Conservation (phyloP, 2,329 filamentous ascomycete species). For the Beauveria brongniartii region DNA sequence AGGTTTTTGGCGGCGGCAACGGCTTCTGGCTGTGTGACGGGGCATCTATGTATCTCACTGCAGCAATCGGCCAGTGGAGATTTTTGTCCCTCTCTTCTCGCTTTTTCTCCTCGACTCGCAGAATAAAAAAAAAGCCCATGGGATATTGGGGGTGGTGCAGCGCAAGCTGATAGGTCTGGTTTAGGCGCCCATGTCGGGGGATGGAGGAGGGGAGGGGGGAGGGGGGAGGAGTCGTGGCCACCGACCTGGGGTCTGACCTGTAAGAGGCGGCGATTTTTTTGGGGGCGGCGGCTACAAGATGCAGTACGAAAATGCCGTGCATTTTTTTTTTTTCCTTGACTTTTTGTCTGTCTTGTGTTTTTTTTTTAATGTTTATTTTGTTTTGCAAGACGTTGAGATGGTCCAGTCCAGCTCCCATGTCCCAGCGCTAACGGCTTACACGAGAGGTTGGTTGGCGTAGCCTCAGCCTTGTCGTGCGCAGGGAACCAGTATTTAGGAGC, state of each 20-base stretch:
- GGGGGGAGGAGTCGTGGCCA: not conserved
- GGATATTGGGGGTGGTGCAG: not conserved
- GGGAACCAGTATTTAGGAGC: not conserved
- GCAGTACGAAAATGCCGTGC: not conserved
- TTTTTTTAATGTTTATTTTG: too few relatives aligned
- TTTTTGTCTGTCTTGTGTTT: too few relatives aligned
- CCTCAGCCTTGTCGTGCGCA: not conserved
- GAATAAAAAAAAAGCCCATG: not conserved
- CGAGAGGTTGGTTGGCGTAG: not conserved
- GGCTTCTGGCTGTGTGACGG: too few relatives aligned
- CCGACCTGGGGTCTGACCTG: not conserved
- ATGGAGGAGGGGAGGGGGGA: not conserved
- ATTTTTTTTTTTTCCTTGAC: not conserved
- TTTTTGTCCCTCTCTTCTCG: too few relatives aligned
- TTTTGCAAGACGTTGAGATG: too few relatives aligned
- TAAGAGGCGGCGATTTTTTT: not conserved
- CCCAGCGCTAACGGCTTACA: not conserved
- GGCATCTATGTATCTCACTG: too few relatives aligned
- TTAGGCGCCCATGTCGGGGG: slow-evolving; percentile 6
- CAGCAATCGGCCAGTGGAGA: too few relatives aligned
- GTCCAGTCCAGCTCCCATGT: too few relatives aligned
- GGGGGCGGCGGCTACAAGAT: slow-evolving; percentile 3
- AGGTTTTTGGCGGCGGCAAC: slow-evolving; percentile 1
- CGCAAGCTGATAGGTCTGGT: slow-evolving; percentile 7
- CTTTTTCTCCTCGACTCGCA: not conserved